Conservation (phyloP, 768 basidiomycete genomes). For the Pleurotus giganteus region DNA sequence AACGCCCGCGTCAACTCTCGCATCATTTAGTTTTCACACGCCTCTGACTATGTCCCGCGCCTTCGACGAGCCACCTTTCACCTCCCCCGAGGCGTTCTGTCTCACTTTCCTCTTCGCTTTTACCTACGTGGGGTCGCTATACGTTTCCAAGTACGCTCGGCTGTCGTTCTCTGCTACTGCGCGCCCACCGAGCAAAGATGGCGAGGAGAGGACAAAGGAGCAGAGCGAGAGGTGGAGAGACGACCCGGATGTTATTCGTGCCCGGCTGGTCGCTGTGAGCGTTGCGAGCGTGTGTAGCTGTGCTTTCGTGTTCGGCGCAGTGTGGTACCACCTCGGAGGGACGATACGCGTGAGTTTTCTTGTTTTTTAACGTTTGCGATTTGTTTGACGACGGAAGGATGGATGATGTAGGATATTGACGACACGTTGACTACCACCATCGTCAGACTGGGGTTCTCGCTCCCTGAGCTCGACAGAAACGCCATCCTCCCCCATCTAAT, state of each 20-base stretch:
- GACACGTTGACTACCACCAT: conserved; percentile 29
- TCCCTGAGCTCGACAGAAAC: conserved; percentile 11
- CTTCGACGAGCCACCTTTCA: conserved; percentile 24
- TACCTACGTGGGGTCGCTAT: conserved; percentile 82
- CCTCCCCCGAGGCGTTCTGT: conserved; percentile 42
- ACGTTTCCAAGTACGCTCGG: conserved; percentile 66
- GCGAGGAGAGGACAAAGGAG: conserved; percentile 18
- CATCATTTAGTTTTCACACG: too few relatives aligned
- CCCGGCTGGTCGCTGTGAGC: conserved; percentile 67
- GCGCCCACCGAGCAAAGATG: conserved; percentile 24
- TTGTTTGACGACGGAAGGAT: neutral
- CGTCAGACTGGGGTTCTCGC: conserved; percentile 39
- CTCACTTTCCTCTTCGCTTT: conserved; percentile 58
- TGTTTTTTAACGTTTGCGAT: neutral
- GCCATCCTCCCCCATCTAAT: conserved; percentile 53
- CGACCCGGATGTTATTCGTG: conserved; percentile 82
- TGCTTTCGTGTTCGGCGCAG: conserved; percentile 42
- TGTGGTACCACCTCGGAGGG: conserved; percentile 28
- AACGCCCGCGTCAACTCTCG: too few relatives aligned
- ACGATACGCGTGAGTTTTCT: conserved; percentile 16
- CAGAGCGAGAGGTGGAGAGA: conserved; percentile 64
- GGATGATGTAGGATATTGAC: conserved; percentile 15
- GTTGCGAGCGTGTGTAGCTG: conserved; percentile 62
- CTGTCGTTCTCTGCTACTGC: conserved; percentile 43
- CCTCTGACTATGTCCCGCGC: conserved; percentile 24